Evolutionary conservation across 1,284 basidiomycete species (phyloP).

Genomic region (Pseudozyma sp.): DNA sequence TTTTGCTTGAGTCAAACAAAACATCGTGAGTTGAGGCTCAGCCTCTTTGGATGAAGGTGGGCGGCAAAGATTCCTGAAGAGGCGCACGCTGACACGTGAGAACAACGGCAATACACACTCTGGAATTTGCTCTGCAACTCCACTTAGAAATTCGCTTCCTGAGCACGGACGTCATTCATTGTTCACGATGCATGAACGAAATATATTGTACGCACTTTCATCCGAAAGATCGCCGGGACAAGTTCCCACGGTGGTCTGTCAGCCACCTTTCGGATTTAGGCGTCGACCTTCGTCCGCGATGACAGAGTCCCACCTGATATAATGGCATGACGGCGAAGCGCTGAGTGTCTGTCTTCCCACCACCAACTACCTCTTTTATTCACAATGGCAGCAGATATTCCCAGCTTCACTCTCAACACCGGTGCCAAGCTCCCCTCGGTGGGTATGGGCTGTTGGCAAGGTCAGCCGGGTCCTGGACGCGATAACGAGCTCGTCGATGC

Average conservation of each 20-base stretch:
- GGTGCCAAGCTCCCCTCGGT: conserved; percentile 55
- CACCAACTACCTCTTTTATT: too few relatives aligned
- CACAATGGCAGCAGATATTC: conserved; percentile 36
- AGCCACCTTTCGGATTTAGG: too few relatives aligned
- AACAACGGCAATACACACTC: neutral
- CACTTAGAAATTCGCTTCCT: neutral
- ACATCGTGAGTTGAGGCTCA: too few relatives aligned
- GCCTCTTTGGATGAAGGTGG: neutral
- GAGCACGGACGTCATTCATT: neutral
- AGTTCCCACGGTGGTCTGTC: too few relatives aligned
- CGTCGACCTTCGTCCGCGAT: too few relatives aligned
- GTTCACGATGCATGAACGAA: too few relatives aligned
- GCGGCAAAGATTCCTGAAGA: neutral
- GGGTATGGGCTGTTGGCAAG: conserved; percentile 59
- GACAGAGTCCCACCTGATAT: too few relatives aligned
- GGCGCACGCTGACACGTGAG: too few relatives aligned
- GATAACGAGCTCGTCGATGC: conserved; percentile 36
- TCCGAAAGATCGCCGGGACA: neutral
- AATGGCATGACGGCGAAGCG: too few relatives aligned
- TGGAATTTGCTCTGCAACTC: neutral
- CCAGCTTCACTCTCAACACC: conserved; percentile 52
- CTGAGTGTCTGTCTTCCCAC: too few relatives aligned
- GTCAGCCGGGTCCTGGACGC: conserved; percentile 29
- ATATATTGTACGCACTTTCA: too few relatives aligned
- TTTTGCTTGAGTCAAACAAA: too few relatives aligned